Conservation (phyloP, 495 filamentous ascomycete genomes). For the Neurospora pannonica region DNA sequence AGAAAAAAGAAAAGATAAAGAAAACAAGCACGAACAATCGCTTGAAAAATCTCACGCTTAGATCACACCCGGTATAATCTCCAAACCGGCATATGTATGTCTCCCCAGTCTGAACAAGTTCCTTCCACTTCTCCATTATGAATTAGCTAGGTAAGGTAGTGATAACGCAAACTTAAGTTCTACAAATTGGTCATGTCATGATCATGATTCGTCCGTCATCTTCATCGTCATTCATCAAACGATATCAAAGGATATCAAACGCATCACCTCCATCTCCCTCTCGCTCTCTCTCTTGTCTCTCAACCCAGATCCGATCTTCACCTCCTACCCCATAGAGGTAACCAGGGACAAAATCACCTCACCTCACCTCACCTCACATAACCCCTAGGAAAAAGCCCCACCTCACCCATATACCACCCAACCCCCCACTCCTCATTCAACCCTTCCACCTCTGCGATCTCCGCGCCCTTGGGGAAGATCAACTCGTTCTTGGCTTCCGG, state of each 20-base stretch:
- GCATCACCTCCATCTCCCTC: no score
- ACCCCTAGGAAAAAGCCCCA: constrained; percentile 65
- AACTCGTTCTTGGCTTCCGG: constrained; percentile 57
- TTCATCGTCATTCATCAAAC: not conserved
- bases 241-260: no score
- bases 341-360: no score
- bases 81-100: no score
- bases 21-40: no score
- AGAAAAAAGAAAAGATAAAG: no score
- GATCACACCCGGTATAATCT: no score
- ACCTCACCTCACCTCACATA: constrained; percentile 44
- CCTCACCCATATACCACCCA: constrained; percentile 66
- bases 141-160: not conserved
- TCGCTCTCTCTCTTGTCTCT: no score
- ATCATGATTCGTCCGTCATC: not conserved
- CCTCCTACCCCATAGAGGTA: no score
- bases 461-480: constrained; percentile 70
- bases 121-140: not conserved
- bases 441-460: constrained; percentile 69
- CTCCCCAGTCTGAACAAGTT: no score
- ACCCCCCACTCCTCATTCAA: constrained; percentile 82
- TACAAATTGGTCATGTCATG: not conserved
- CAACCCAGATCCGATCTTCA: no score
- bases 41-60: no score
- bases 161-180: not conserved